A percentile compares a stretch with the other conserved stretches of the same genome.
These are phyloP conservation scores for Austroboletus festivus DNA, from an alignment of 768 basidiomycete species.

Conservation along the genomic window DNA sequence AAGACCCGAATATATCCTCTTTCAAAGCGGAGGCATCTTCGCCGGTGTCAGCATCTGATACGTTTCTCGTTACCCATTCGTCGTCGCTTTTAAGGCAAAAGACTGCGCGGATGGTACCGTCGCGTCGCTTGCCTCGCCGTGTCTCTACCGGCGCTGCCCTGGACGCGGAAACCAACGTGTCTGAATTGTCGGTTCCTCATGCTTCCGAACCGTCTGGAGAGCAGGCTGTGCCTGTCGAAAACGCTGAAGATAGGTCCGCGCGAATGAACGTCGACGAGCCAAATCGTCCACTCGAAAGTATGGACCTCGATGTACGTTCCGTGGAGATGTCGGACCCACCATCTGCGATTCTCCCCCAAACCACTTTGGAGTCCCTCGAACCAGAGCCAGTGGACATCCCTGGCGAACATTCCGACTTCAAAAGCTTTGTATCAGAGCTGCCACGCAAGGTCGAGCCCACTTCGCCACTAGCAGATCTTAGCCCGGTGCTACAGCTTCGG, in stretches of 20 bases:
- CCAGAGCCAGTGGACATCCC: slow-evolving; percentile 1
- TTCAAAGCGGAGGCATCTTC: neutral
- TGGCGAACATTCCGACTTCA: neutral
- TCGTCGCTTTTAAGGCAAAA: slow-evolving; percentile 15
- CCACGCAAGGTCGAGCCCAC: too few species aligned
- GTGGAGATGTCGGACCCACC: neutral
- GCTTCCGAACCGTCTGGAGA: neutral
- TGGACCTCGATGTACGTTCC: neutral
- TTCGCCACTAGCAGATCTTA: too few species aligned
- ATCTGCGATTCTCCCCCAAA: neutral
- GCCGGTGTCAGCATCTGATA: neutral
- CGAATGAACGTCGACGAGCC: slow-evolving; percentile 6
- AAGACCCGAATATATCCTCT: neutral
- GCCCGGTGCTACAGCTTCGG: neutral
- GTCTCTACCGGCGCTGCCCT: slow-evolving; percentile 1
- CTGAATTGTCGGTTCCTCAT: neutral
- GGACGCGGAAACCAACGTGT: neutral
- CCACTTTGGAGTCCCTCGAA: neutral
- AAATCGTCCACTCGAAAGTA: neutral
- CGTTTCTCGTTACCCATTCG: neutral
- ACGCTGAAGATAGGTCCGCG: neutral
- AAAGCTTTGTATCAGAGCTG: neutral
- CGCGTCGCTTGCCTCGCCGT: slow-evolving; percentile 21
- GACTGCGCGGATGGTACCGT: slow-evolving; percentile 26
- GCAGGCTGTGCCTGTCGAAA: neutral